Conservation (phyloP, 208 protist genomes). For the Trichomonas gallinae region DNA sequence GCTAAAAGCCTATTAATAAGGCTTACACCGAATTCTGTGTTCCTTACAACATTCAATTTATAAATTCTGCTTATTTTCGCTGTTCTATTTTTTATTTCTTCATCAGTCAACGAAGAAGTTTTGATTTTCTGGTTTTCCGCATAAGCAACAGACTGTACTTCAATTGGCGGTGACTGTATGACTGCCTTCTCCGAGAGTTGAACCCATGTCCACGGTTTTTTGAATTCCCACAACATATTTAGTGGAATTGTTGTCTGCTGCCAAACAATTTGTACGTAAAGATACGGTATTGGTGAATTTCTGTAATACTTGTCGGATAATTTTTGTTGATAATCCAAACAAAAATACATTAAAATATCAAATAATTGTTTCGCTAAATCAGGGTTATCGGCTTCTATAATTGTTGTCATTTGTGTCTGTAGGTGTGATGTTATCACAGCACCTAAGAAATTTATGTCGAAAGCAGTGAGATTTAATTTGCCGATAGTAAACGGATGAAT, state of each 20-base stretch:
- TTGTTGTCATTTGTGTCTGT: neutral
- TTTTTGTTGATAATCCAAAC: neutral
- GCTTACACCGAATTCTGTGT: neutral
- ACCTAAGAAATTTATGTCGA: neutral
- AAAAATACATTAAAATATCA: neutral
- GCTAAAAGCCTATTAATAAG: neutral
- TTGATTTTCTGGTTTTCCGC: neutral
- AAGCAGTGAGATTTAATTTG: neutral
- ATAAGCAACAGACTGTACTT: neutral
- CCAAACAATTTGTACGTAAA: neutral
- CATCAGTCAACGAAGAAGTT: neutral
- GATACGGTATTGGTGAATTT: neutral
- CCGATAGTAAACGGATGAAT: neutral
- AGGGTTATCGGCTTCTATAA: neutral
- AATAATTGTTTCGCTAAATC: neutral
- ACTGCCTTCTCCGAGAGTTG: neutral
- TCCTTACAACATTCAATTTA: neutral
- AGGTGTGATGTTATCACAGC: neutral
- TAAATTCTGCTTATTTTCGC: neutral
- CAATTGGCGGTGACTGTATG: neutral
- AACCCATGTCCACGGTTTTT: neutral
- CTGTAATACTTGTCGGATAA: neutral
- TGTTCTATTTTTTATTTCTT: neutral
- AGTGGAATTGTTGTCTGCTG: neutral
- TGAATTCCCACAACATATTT: neutral